Base-by-base conservation (phyloP, 2,329 filamentous ascomycete genomes). In the Diaporthe sp. region DNA sequence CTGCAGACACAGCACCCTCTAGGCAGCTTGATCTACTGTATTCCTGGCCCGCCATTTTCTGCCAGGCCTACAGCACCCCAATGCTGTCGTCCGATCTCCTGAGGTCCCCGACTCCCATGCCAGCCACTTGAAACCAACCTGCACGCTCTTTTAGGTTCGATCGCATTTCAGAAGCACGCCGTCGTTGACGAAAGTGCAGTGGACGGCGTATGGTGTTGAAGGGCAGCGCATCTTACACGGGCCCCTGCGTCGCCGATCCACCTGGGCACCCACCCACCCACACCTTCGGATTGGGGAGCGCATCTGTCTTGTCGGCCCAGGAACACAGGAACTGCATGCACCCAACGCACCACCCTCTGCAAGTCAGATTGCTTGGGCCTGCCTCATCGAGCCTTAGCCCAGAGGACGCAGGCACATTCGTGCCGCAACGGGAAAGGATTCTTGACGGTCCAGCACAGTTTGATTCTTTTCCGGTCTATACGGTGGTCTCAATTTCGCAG, bases 371-470 rank as follows among this genome's bases (percentile, higher is more conserved):
- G 42, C 51, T 19, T 49, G 59, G 44, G 25, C 39, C 72, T 71
- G 51, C 72, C 62, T 59, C 49, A 74, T 70, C 55, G 73, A 72
- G 65, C 65, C 34, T 72, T 74, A 34, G 73, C 67, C 67, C 65
- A 46, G 49, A 42, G 65, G 65, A 69, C 65, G 49, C 65, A 42
- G 49, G 65, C 65, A 69, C 65, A 28, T 69, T 31, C 49, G 65
- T 69, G 65, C 49, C 65, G 34, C 65, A 69, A 69, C 34, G 15
- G 65, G 65, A 42, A 69, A 69, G 65, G 65, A 69, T 55, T 42
- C 65, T 53, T 55, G 65, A 55, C 65, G 46, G 49, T 69, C 49
- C 65, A 55, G 49, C 65, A 69, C 49, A 53, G 31, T 39, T 53
- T 15, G 58, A 53, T 39, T 53, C 55, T 39, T 53, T 44, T 44